A percentile compares a stretch with the other conserved stretches of the same genome.
Evolutionary conservation across 805 yeast genomes (phyloP).

Genomic region (Zygosaccharomyces bailii): DNA sequence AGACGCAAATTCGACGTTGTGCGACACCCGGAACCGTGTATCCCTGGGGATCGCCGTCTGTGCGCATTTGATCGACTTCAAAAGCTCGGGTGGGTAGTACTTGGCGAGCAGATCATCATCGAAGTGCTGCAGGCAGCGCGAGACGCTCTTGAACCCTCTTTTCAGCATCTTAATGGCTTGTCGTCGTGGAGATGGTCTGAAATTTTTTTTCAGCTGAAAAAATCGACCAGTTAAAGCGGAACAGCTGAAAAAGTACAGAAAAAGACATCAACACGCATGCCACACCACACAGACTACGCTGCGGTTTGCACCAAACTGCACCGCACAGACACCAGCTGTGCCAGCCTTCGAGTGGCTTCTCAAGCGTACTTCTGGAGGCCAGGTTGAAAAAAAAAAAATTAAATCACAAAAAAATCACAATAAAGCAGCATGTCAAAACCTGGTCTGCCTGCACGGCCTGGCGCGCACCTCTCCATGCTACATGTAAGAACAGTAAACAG

Average conservation of each 20-base stretch:
- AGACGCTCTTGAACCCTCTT: slow-evolving; percentile 23
- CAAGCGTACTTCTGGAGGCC: too few relatives aligned
- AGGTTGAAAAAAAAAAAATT: too few relatives aligned
- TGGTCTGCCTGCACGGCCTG: too few relatives aligned
- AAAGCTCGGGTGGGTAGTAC: slow-evolving; percentile 77
- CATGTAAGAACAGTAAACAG: too few relatives aligned
- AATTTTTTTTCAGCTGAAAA: not conserved
- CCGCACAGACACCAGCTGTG: too few relatives aligned
- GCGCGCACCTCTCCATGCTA: too few relatives aligned
- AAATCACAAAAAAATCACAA: too few relatives aligned
- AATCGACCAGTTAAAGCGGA: not conserved
- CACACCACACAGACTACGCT: too few relatives aligned
- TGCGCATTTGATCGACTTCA: slow-evolving; percentile 77
- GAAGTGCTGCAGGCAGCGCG: slow-evolving; percentile 19
- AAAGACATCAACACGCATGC: not conserved
- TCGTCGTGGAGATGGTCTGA: not conserved
- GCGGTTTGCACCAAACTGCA: too few relatives aligned
- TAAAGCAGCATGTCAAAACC: too few relatives aligned
- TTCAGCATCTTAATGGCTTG: slow-evolving; percentile 16
- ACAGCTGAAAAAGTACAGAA: not conserved
- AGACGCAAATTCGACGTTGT: slow-evolving; percentile 61
- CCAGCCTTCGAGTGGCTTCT: too few relatives aligned
- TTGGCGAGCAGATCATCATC: slow-evolving; percentile 47
- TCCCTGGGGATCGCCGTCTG: slow-evolving; percentile 72
- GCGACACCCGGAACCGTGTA: slow-evolving; percentile 44